Percentiles rank a stretch among this genome's conserved stretches.
These are phyloP conservation scores for Penicillium digitatum DNA, from an alignment of 2,329 filamentous ascomycete species.

Conservation along the genomic window DNA sequence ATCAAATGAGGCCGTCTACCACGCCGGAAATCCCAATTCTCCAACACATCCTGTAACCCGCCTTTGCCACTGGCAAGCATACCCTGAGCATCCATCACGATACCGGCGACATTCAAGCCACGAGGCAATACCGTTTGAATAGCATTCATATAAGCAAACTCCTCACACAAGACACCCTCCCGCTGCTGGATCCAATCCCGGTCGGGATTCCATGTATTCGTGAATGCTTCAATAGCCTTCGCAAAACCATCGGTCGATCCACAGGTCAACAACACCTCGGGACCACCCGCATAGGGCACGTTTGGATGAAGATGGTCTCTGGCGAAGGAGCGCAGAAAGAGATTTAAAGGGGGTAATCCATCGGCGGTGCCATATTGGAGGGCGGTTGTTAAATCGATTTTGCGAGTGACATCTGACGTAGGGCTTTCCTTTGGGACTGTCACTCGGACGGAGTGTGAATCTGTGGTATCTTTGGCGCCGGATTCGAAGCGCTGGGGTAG, in stretches of 20 bases:
- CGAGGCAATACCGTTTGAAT: not conserved
- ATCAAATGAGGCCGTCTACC: not conserved
- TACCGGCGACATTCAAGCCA: not conserved
- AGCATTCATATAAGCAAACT: not conserved
- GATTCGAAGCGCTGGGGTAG: not conserved
- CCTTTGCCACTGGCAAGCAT: not conserved
- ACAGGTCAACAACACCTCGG: not conserved
- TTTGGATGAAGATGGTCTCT: not conserved
- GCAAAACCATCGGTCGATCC: not conserved
- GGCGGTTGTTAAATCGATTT: not conserved
- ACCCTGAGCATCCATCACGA: not conserved
- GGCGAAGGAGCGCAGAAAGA: not conserved
- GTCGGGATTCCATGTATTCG: not conserved
- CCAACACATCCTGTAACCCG: not conserved
- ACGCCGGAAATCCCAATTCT: not conserved
- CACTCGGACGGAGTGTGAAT: not conserved
- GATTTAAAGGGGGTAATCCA: not conserved
- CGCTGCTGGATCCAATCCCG: not conserved
- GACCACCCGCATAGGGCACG: not conserved
- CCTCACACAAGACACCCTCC: not conserved
- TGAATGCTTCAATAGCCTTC: not conserved
- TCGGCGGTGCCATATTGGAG: not conserved
- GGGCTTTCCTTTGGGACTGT: not conserved
- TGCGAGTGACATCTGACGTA: not conserved
- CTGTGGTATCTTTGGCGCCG: not conserved